phyloP scores from a whole-genome alignment of 2,329 filamentous ascomycete genomes.

The Fusarium subglutinans region DNA sequence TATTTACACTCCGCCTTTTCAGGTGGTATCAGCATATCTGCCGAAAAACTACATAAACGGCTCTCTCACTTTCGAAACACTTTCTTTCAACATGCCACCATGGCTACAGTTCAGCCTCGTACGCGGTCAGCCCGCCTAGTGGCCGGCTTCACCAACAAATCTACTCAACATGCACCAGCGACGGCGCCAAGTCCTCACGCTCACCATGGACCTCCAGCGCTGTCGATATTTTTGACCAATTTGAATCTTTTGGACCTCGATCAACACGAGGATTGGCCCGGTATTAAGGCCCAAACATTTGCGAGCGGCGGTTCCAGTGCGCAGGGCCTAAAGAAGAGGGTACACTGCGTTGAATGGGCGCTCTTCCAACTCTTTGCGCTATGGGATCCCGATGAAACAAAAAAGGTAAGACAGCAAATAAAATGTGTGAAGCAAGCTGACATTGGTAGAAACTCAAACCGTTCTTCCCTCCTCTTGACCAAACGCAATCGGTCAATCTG shows the following conservation, averaged over 20 bases:
- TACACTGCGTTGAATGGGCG: slow-evolving; percentile 87
- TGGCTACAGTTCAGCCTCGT: slow-evolving; percentile 41
- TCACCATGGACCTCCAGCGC: slow-evolving; percentile 38
- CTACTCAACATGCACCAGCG: slow-evolving; percentile 13
- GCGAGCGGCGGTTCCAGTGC: slow-evolving; percentile 67
- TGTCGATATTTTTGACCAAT: slow-evolving; percentile 76
- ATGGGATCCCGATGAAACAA: slow-evolving; percentile 81
- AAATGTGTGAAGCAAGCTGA: not conserved
- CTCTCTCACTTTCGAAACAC: not conserved
- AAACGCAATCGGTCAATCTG: slow-evolving; percentile 89
- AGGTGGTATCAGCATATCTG: slow-evolving; percentile 14
- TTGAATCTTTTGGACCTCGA: slow-evolving; percentile 85
- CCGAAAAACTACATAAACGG: slow-evolving; percentile 21
- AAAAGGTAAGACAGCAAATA: slow-evolving; percentile 63
- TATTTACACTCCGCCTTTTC: slow-evolving; percentile 38
- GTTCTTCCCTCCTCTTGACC: slow-evolving; percentile 90
- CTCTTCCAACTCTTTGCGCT: slow-evolving; percentile 87
- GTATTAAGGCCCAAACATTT: slow-evolving; percentile 76
- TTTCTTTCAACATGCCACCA: slow-evolving; percentile 31
- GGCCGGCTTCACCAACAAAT: slow-evolving; percentile 38
- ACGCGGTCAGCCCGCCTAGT: slow-evolving; percentile 42
- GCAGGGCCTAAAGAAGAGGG: slow-evolving; percentile 82
- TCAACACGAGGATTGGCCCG: slow-evolving; percentile 79
- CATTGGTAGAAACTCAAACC: slow-evolving; percentile 80
- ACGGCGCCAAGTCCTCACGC: not conserved